Conservation (phyloP, 2,329 filamentous ascomycete species). For the Sporothrix brasiliensis region DNA sequence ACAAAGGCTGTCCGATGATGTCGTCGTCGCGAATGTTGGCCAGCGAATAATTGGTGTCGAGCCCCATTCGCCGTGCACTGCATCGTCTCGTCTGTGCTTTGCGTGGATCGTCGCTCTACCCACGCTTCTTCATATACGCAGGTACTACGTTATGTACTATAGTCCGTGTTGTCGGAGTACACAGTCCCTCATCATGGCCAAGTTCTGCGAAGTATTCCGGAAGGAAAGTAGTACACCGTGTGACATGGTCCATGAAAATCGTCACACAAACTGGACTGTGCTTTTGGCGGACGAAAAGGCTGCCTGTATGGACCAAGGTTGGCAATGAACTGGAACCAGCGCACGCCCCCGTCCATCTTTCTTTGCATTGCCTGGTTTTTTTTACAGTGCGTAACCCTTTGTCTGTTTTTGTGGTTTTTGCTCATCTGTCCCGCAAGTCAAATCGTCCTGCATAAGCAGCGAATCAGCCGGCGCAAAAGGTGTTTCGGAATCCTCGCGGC, state of each 20-base stretch:
- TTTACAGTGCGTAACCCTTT: neutral
- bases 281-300: neutral
- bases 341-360: constrained; percentile 5
- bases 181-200: neutral
- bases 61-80: constrained; percentile 10
- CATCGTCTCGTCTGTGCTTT: constrained; percentile 21
- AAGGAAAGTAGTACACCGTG: neutral
- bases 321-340: constrained; percentile 18
- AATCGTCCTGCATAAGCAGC: constrained; percentile 10
- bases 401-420: neutral
- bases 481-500: constrained; percentile 16
- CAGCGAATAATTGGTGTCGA: neutral
- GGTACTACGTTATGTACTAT: neutral
- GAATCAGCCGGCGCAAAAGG: constrained; percentile 10
- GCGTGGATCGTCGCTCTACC: constrained; percentile 21
- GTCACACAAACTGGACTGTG: neutral
- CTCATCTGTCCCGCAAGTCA: neutral
- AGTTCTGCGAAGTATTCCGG: neutral
- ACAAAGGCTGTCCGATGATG: neutral
- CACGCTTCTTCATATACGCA: constrained; percentile 1
- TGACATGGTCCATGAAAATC: neutral
- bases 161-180: neutral
- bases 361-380: constrained; percentile 13
- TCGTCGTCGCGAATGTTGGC: neutral
- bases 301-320: constrained; percentile 4